Base-by-base conservation (phyloP, 2,329 filamentous ascomycete species). In the Aspergillus sp. region DNA sequence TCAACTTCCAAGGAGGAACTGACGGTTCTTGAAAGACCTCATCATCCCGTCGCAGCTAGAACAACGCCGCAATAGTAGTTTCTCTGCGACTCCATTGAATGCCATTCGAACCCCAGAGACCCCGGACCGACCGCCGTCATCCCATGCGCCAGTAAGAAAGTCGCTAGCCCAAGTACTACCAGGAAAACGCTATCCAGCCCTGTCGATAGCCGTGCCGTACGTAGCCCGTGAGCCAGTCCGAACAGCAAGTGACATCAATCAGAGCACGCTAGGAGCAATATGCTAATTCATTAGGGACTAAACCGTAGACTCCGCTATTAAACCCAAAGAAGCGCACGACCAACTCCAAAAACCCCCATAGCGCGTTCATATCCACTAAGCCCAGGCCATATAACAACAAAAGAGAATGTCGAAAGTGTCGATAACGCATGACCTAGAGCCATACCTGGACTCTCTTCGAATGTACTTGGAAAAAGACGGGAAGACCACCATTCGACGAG, bases 401-500 rank as follows among this genome's bases (percentile, higher is more conserved):
- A 35, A 44, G 40, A 62, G 33, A 49, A 71, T 71, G 69, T 59
- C 68, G 12, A 70, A 65, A 9, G 69, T 71, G 21, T 64, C 67
- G n/a, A 68, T 71, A 45, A 71, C 68, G 7, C 66, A 62, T 48
- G 69, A 71, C 15, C 51, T 71, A 19, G 64, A 72, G 56, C 61
- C 66, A 27, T 72, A 71, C 44, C 53, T 72, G 43, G 66, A 67
- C 31, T 71, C 68, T 2, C 66, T 71, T 15, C 68, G 66, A 46
- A 62, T 60, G 40, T 71, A 67, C 55, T 63, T 71, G 27, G 61
- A 57, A 14, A 56, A 50, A 49, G 54, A 45, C 37, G 59, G 49
- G 23, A 44, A 41, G 35, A 15, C 23, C 4, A 23, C 59, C 4
- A 23, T 27, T 47, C 48, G 21, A 21, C 27, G 52, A 6, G 55